Evolutionary conservation across 2,329 filamentous ascomycete species (phyloP).

Genomic region (Cladosporium sp.): DNA sequence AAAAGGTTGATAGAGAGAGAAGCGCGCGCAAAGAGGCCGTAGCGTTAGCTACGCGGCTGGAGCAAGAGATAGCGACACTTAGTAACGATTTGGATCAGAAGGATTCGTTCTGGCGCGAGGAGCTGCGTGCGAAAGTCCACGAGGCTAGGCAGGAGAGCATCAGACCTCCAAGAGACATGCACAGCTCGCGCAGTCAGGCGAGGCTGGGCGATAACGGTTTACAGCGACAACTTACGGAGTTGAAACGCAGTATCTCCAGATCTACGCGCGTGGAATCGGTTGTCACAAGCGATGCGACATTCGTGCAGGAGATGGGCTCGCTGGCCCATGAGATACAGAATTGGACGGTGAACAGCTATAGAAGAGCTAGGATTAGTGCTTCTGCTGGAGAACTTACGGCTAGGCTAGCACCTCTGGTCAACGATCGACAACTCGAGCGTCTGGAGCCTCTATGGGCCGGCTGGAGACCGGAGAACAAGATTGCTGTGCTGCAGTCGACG

Average conservation of each 20-base stretch:
- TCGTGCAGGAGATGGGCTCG: conserved; percentile 61
- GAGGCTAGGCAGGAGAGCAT: conserved; percentile 2
- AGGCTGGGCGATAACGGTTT: conserved; percentile 13
- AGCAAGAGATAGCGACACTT: conserved; percentile 24
- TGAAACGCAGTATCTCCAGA: conserved; percentile 73
- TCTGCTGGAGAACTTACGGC: conserved; percentile 26
- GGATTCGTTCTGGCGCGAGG: conserved; percentile 24
- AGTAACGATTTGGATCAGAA: conserved; percentile 21
- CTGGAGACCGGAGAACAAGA: conserved; percentile 57
- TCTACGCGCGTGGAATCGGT: conserved; percentile 64
- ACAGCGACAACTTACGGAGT: conserved; percentile 61
- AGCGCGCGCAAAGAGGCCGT: conserved; percentile 27
- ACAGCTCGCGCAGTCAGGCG: conserved; percentile 1
- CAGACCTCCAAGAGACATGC: neutral
- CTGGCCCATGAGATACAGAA: conserved; percentile 71
- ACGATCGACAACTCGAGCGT: conserved; percentile 28
- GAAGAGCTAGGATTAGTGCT: conserved; percentile 58
- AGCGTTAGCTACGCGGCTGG: conserved; percentile 21
- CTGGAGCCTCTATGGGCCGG: conserved; percentile 52
- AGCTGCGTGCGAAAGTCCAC: conserved; percentile 23
- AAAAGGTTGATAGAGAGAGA: conserved; percentile 30
- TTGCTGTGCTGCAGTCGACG: conserved; percentile 64
- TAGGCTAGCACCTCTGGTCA: conserved; percentile 26
- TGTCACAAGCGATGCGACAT: conserved; percentile 63
- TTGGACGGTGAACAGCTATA: conserved; percentile 71